These are phyloP conservation scores for Acer campestre DNA, from an alignment of 345 rosid species.

Conservation along the genomic window DNA sequence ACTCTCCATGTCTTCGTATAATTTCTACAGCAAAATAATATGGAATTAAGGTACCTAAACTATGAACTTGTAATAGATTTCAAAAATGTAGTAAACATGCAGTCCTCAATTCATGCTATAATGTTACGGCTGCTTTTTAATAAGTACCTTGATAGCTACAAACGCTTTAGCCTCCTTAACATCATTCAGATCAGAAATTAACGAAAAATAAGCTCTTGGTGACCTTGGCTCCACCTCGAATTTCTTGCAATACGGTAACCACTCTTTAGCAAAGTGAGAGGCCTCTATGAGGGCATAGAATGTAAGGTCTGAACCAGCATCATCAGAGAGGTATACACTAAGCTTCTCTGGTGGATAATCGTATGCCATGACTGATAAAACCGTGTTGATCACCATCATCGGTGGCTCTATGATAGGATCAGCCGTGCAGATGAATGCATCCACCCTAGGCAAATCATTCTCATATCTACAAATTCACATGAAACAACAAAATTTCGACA, in stretches of 20 bases:
- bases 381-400: slow-evolving; percentile 37
- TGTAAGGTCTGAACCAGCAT: slow-evolving; percentile 41
- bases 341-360: slow-evolving; percentile 39
- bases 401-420: slow-evolving; percentile 47
- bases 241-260: slow-evolving; percentile 46
- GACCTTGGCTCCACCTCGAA: slow-evolving; percentile 27
- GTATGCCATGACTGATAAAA: slow-evolving; percentile 39
- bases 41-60: no score
- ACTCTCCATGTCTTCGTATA: no score
- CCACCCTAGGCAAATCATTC: slow-evolving; percentile 33
- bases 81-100: no score
- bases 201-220: slow-evolving; percentile 33
- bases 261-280: slow-evolving; percentile 32
- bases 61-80: no score
- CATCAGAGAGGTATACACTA: slow-evolving; percentile 45
- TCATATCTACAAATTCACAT: slow-evolving; percentile 17
- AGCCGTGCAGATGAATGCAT: slow-evolving; percentile 48
- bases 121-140: no score
- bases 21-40: no score
- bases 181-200: no score
- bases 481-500: no score
- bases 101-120: no score
- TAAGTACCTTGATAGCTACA: slow-evolving; percentile 20
- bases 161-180: no score
- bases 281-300: slow-evolving; percentile 45